A percentile compares a stretch with the other conserved stretches of the same genome.
Conservation (phyloP, 2,329 filamentous ascomycete species). For the Cryoendolithus antarcticus region DNA sequence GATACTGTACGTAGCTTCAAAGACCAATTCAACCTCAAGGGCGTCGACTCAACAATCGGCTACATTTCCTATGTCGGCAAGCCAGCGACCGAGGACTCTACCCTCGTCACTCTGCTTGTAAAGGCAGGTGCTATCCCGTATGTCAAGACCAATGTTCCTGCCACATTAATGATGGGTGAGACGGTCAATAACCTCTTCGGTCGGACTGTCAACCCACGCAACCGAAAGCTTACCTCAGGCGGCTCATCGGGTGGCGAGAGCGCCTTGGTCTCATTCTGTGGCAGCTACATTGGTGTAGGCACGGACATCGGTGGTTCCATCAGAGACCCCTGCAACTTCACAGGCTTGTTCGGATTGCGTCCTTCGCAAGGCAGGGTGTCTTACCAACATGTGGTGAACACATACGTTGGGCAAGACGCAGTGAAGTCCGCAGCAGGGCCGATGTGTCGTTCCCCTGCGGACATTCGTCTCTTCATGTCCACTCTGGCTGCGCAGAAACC, state of each 20-base stretch:
- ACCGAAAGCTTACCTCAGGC: constrained; percentile 38
- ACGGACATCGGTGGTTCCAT: constrained; percentile 47
- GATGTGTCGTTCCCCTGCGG: constrained; percentile 6
- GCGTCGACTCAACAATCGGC: constrained; percentile 39
- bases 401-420: too few species aligned
- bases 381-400: constrained; percentile 6
- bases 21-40: constrained; percentile 45
- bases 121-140: constrained; percentile 40
- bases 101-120: constrained; percentile 37
- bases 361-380: constrained; percentile 5
- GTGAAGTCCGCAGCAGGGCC: constrained; percentile 6
- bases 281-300: constrained; percentile 39
- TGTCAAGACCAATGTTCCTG: constrained; percentile 39
- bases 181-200: constrained; percentile 40
- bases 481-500: constrained; percentile 3
- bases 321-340: too few species aligned
- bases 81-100: constrained; percentile 38
- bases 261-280: constrained; percentile 39
- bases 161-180: constrained; percentile 44
- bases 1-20: too few species aligned
- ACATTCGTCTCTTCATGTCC: constrained; percentile 8
- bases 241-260: constrained; percentile 47
- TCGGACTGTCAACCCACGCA: constrained; percentile 42
- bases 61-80: constrained; percentile 39
- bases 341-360: too few species aligned